A percentile compares a stretch with the other conserved stretches of the same genome.
phyloP scores from a whole-genome alignment of 1,284 basidiomycete genomes.

The Polyporus tsugae region DNA sequence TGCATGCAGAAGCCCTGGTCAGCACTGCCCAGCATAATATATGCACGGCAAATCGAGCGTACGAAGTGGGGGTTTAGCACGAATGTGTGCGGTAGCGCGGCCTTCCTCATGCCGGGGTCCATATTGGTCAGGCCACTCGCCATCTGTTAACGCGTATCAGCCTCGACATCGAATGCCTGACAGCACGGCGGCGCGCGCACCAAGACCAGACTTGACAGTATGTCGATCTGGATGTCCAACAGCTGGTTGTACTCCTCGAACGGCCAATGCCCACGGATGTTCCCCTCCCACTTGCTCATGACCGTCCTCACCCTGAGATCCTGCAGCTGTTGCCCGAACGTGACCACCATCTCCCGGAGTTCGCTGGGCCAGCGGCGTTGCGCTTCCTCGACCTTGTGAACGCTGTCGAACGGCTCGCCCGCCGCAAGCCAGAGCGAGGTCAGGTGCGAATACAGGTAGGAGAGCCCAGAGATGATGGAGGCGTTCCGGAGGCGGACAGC shows the following conservation, averaged over 20 bases:
- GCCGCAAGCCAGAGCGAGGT: constrained; percentile 53
- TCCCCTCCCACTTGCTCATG: constrained; percentile 57
- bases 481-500: constrained; percentile 58
- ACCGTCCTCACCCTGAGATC: constrained; percentile 47
- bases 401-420: constrained; percentile 28
- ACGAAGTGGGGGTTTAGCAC: constrained; percentile 59
- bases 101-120: constrained; percentile 47
- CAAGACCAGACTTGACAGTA: constrained; percentile 51
- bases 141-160: constrained; percentile 42
- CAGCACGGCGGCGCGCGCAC: constrained; percentile 37
- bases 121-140: constrained; percentile 51
- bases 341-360: constrained; percentile 45
- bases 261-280: constrained; percentile 60
- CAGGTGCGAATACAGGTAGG: constrained; percentile 51
- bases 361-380: constrained; percentile 36
- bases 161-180: background rate
- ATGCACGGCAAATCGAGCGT: constrained; percentile 28
- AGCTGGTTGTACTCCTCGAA: constrained; percentile 54
- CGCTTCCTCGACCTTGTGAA: constrained; percentile 19
- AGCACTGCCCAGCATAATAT: background rate
- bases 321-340: constrained; percentile 48
- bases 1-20: constrained; percentile 30
- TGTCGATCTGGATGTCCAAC: constrained; percentile 50
- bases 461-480: constrained; percentile 47
- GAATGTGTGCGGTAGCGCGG: constrained; percentile 51